Conservation (phyloP, 2,329 filamentous ascomycete species). For the Ceratocystiopsis sp. region DNA sequence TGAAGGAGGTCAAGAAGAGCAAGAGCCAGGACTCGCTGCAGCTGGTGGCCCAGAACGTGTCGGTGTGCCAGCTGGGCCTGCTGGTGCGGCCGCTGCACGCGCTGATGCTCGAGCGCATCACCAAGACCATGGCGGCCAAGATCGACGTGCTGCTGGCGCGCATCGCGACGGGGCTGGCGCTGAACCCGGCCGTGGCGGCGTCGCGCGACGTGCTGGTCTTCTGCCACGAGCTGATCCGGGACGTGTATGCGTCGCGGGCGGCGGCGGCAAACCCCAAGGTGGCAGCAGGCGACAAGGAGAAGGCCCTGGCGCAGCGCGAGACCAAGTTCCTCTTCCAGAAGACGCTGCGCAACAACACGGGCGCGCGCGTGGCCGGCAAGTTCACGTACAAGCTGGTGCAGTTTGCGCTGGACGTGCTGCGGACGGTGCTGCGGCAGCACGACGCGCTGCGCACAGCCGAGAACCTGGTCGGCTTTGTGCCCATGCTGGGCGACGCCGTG, state of each 20-base stretch:
- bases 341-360: conserved; percentile 54
- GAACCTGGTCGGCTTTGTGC: conserved; percentile 74
- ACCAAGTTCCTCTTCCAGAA: conserved; percentile 68
- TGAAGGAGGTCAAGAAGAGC: conserved; percentile 95
- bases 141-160: conserved; percentile 77
- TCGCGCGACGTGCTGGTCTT: conserved; percentile 78
- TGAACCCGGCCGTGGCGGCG: conserved; percentile 56
- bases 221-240: conserved; percentile 85
- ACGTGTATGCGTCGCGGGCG: conserved; percentile 53
- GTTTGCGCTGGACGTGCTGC: conserved; percentile 76
- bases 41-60: conserved; percentile 67
- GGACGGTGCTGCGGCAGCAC: conserved; percentile 73
- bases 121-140: conserved; percentile 68
- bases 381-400: conserved; percentile 76
- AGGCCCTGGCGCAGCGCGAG: conserved; percentile 42
- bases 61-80: conserved; percentile 53
- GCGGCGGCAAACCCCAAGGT: conserved; percentile 13
- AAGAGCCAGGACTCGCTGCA: conserved; percentile 98
- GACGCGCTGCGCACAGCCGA: conserved; percentile 60
- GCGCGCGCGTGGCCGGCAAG: conserved; percentile 52
- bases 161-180: conserved; percentile 65
- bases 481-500: conserved; percentile 74
- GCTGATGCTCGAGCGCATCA: conserved; percentile 69
- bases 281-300: conserved; percentile 17
- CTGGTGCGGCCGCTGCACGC: conserved; percentile 63